Percentiles rank a stretch among this genome's conserved stretches.
Conservation (phyloP, 805 yeast genomes). For the Wickerhamiella sorbophila region DNA sequence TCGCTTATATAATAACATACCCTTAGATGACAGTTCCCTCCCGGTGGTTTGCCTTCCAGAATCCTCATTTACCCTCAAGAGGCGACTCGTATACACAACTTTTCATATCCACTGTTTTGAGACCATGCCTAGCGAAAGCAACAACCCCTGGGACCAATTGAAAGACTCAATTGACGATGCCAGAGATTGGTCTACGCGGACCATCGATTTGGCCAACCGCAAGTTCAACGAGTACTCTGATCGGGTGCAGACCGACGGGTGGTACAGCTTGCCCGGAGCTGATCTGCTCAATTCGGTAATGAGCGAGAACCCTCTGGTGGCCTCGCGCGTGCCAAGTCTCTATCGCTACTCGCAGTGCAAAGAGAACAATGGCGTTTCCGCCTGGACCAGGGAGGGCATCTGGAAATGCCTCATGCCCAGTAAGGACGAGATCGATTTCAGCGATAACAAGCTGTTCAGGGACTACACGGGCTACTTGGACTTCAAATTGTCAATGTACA, state of each 20-base stretch:
- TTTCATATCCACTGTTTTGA: no score
- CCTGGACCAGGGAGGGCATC: constrained; percentile 73
- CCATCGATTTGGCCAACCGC: constrained; percentile 1
- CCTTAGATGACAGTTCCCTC: no score
- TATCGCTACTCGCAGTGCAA: constrained; percentile 49
- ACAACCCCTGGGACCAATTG: not conserved
- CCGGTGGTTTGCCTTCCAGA: no score
- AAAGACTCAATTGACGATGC: not conserved
- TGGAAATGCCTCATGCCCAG: constrained; percentile 87
- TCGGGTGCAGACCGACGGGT: not conserved
- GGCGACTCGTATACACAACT: no score
- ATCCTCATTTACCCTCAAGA: no score
- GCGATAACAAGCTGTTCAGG: constrained; percentile 29
- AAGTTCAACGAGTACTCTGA: not conserved
- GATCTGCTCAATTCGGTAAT: not conserved
- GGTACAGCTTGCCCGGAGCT: not conserved
- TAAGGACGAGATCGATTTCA: constrained; percentile 14
- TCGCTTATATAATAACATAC: no score
- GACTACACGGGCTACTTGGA: constrained; percentile 50
- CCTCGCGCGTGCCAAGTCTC: constrained; percentile 42
- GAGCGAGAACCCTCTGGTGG: constrained; percentile 12
- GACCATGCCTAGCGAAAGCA: no score
- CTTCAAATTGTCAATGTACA: constrained; percentile 36
- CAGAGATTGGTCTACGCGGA: constrained; percentile 1
- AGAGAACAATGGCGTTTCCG: constrained; percentile 49